These are phyloP conservation scores for Saccharomyces pastorianus DNA, from an alignment of 1,139 yeast species.

Conservation along the genomic window DNA sequence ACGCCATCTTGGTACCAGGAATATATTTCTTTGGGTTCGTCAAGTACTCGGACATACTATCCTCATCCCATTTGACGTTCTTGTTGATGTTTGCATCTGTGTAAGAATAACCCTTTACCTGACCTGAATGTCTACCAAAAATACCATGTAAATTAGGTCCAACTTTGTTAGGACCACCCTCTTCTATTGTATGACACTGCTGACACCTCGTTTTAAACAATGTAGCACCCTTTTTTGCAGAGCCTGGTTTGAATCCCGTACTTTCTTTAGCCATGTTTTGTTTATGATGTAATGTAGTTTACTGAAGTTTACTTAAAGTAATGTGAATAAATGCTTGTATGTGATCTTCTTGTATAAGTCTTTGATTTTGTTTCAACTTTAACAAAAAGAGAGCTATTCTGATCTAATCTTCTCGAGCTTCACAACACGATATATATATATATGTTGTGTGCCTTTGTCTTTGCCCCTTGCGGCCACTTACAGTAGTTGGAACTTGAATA, in stretches of 20 bases:
- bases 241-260: conserved; percentile 40
- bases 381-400: neutral
- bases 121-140: conserved; percentile 86
- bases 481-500: neutral
- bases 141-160: conserved; percentile 98
- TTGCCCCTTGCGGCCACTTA: neutral
- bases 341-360: neutral
- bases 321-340: neutral
- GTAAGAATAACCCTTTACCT: conserved; percentile 87
- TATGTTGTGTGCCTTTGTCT: neutral
- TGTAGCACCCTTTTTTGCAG: conserved; percentile 95
- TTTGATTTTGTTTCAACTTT: neutral
- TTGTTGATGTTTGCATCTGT: conserved; percentile 97
- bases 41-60: conserved; percentile 87
- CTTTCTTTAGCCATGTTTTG: conserved; percentile 10
- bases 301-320: neutral
- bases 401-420: neutral
- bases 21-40: conserved; percentile 99
- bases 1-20: conserved; percentile 99
- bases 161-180: conserved; percentile 95
- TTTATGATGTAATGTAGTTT: neutral
- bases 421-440: neutral
- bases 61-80: conserved; percentile 82
- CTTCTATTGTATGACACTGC: conserved; percentile 96
- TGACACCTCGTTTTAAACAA: conserved; percentile 97